Conservation (phyloP, 306 rosid genomes). For the Glycine tomentella region DNA sequence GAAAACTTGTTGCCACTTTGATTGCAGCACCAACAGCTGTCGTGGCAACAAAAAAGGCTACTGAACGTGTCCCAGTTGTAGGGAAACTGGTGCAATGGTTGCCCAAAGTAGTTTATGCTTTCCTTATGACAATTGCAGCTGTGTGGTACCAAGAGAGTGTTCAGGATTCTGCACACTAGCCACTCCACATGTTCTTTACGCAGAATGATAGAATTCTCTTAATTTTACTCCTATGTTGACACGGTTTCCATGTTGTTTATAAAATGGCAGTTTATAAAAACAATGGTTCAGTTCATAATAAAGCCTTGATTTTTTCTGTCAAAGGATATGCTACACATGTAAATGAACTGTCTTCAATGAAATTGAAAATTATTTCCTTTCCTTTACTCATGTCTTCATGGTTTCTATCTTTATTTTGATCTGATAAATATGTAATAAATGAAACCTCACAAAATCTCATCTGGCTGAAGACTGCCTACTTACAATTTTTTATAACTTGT, state of each 20-base stretch:
- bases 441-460: too few relatives aligned
- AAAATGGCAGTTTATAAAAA: too few relatives aligned
- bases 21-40: slow-evolving; percentile 84
- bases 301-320: too few relatives aligned
- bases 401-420: too few relatives aligned
- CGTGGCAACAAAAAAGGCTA: slow-evolving; percentile 74
- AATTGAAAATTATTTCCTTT: too few relatives aligned
- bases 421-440: too few relatives aligned
- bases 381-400: too few relatives aligned
- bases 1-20: slow-evolving; percentile 69
- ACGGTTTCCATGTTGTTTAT: neutral
- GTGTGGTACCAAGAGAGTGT: slow-evolving; percentile 56
- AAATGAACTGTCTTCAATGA: too few relatives aligned
- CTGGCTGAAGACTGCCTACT: too few relatives aligned
- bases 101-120: slow-evolving; percentile 72
- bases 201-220: slow-evolving; percentile 5
- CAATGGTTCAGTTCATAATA: too few relatives aligned
- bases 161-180: slow-evolving; percentile 15
- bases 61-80: slow-evolving; percentile 84
- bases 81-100: slow-evolving; percentile 77
- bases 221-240: slow-evolving; percentile 24
- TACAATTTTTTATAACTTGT: too few relatives aligned
- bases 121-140: slow-evolving; percentile 61
- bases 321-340: too few relatives aligned
- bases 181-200: slow-evolving; percentile 1